These are phyloP conservation scores for Rasamsonia emersonii DNA, from an alignment of 2,329 filamentous ascomycete genomes.

Conservation along the genomic window DNA sequence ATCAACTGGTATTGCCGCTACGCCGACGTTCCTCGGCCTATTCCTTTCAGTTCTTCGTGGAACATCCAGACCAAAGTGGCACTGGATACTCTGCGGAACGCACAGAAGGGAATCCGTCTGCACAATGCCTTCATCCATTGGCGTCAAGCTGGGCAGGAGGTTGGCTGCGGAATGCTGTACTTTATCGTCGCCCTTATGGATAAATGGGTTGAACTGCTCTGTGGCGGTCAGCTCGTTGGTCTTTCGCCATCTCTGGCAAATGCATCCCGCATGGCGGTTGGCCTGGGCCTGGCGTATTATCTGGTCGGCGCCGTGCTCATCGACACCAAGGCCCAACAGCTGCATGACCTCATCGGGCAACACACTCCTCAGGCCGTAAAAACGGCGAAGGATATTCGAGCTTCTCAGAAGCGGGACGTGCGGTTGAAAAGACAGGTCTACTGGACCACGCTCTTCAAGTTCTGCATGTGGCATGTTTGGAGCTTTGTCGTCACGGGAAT, in stretches of 20 bases:
- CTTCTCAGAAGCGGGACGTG: constrained; percentile 37
- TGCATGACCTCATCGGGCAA: constrained; percentile 38
- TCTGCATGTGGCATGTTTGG: constrained; percentile 46
- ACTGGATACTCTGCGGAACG: constrained; percentile 43
- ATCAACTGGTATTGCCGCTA: constrained; percentile 46
- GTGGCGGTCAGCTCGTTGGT: constrained; percentile 35
- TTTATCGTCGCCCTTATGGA: constrained; percentile 49
- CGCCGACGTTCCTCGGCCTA: constrained; percentile 40
- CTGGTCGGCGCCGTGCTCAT: constrained; percentile 49
- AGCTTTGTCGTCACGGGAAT: constrained; percentile 41
- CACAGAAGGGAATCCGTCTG: constrained; percentile 46
- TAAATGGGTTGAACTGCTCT: constrained; percentile 45
- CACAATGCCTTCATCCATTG: constrained; percentile 52
- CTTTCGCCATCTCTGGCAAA: constrained; percentile 27
- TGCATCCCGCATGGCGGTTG: constrained; percentile 39
- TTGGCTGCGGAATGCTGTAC: constrained; percentile 47
- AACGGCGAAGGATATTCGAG: constrained; percentile 34
- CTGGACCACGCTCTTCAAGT: constrained; percentile 42
- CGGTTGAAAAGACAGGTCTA: constrained; percentile 42
- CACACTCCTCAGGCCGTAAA: constrained; percentile 33
- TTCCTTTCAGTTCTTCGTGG: constrained; percentile 49
- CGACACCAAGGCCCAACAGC: constrained; percentile 46
- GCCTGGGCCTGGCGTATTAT: constrained; percentile 51
- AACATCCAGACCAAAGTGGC: constrained; percentile 50
- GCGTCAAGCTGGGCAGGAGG: constrained; percentile 48